A percentile compares a stretch with the other conserved stretches of the same genome.
Evolutionary conservation across 768 basidiomycete species (phyloP).

Genomic region (Cyclocybe aegerita): DNA sequence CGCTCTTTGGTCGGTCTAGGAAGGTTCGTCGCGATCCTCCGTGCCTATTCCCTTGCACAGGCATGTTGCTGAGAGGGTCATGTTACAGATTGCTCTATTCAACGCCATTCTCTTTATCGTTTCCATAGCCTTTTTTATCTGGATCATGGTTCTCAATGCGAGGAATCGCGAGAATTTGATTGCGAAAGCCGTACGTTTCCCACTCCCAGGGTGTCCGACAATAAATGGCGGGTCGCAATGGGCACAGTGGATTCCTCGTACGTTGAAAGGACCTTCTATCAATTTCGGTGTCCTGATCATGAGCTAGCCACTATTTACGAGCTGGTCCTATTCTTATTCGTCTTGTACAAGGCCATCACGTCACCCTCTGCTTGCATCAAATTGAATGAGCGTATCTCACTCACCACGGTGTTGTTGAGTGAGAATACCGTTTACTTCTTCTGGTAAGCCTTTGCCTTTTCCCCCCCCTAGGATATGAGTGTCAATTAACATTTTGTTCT

Average conservation of each 20-base stretch:
- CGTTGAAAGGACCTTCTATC: not conserved
- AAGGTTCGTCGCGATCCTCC: conserved; percentile 15
- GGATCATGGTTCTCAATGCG: conserved; percentile 37
- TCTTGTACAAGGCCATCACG: conserved; percentile 28
- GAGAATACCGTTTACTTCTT: conserved; percentile 44
- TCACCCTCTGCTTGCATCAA: conserved; percentile 21
- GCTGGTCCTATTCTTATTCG: conserved; percentile 36
- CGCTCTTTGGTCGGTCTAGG: conserved; percentile 36
- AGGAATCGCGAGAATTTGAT: conserved; percentile 31
- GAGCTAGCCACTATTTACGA: conserved; percentile 35
- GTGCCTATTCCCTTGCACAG: no score
- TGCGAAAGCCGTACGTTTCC: conserved; percentile 30
- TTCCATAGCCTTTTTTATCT: conserved; percentile 38
- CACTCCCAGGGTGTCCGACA: conserved; percentile 38
- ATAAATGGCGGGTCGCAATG: conserved; percentile 40
- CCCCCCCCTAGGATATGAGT: no score
- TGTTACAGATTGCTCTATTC: conserved; percentile 31
- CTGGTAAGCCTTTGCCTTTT: conserved; percentile 20
- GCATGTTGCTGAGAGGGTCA: not conserved
- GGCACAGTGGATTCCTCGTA: conserved; percentile 44
- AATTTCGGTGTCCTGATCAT: not conserved
- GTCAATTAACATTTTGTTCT: no score
- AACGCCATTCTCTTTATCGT: conserved; percentile 34
- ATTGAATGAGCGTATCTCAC: conserved; percentile 18
- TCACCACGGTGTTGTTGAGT: conserved; percentile 33